A percentile compares a stretch with the other conserved stretches of the same genome.
Conservation (phyloP, 2,329 filamentous ascomycete genomes). For the Akanthomyces muscarius region DNA sequence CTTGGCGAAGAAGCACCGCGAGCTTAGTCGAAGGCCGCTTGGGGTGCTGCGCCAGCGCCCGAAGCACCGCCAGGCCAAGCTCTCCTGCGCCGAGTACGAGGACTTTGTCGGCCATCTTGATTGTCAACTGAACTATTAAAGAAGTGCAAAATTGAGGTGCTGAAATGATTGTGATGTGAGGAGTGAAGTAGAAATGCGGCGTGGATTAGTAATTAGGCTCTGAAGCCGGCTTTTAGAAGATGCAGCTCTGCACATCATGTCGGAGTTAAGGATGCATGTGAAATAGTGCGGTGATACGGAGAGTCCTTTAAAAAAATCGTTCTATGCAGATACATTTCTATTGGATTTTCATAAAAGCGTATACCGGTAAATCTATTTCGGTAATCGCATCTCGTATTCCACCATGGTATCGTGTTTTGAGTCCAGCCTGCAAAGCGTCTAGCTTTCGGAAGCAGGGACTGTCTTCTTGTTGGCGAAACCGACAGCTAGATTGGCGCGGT, state of each 20-base stretch:
- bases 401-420: background rate
- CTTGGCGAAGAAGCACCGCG: slow-evolving; percentile 50
- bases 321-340: background rate
- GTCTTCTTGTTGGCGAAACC: slow-evolving; percentile 39
- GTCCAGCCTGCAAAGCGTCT: background rate
- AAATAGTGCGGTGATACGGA: background rate
- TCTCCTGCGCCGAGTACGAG: slow-evolving; percentile 66
- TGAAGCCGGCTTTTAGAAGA: background rate
- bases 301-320: background rate
- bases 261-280: background rate
- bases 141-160: background rate
- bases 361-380: background rate
- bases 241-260: background rate
- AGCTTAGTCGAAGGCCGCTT: slow-evolving; percentile 36
- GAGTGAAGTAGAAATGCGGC: background rate
- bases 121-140: background rate
- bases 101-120: slow-evolving; percentile 28
- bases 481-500: slow-evolving; percentile 29
- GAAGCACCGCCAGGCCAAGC: slow-evolving; percentile 55
- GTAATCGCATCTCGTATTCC: background rate
- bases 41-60: slow-evolving; percentile 46
- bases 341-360: background rate
- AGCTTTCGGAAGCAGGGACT: background rate
- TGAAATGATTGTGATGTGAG: background rate
- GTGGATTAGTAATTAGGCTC: background rate